Conservation (phyloP, 768 basidiomycete species). For the Aureoboletus auriporus region DNA sequence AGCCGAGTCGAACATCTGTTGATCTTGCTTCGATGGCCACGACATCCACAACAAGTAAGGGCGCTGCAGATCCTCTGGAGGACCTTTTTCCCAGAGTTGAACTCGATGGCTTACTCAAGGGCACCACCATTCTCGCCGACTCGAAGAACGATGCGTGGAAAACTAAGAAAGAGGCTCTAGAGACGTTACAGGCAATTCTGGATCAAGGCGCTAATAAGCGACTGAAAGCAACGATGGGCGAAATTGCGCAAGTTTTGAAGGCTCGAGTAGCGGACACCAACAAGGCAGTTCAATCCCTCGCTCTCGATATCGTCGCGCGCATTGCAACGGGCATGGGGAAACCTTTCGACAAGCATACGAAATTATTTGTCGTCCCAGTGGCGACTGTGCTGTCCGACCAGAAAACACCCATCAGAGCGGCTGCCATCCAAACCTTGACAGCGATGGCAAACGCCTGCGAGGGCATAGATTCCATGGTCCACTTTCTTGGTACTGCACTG, state of each 20-base stretch:
- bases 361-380: constrained; percentile 71
- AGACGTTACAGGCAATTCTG: constrained; percentile 73
- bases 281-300: constrained; percentile 86
- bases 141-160: constrained; percentile 96
- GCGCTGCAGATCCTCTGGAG: constrained; percentile 70
- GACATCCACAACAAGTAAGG: constrained; percentile 39
- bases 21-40: constrained; percentile 60
- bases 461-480: constrained; percentile 76
- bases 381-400: constrained; percentile 88
- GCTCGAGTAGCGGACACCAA: constrained; percentile 88
- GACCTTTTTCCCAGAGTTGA: constrained; percentile 96
- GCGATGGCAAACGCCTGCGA: constrained; percentile 84
- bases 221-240: constrained; percentile 87
- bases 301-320: constrained; percentile 85
- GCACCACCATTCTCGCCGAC: constrained; percentile 77
- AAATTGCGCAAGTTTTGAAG: constrained; percentile 87
- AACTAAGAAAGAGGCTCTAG: constrained; percentile 91
- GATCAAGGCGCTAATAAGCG: constrained; percentile 93
- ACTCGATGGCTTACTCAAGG: constrained; percentile 78
- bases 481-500: constrained; percentile 72
- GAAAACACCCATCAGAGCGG: constrained; percentile 79
- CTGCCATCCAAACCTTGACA: constrained; percentile 73
- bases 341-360: constrained; percentile 86
- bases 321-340: constrained; percentile 94
- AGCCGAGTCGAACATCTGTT: constrained; percentile 70